Evolutionary conservation across 2,329 filamentous ascomycete species (phyloP).

Genomic region (Exophiala spinifera): DNA sequence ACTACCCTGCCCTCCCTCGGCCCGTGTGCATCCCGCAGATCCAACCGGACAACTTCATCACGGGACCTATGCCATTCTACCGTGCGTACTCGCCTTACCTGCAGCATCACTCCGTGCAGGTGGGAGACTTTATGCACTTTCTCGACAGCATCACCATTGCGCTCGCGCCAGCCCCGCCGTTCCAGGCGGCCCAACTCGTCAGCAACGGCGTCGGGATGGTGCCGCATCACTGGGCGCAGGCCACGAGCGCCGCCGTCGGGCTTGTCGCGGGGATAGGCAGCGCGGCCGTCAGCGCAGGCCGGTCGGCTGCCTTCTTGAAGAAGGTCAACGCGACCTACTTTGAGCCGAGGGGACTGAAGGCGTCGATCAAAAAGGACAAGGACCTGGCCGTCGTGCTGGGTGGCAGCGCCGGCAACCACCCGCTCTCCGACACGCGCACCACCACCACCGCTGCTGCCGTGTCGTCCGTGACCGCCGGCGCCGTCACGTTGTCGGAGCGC

Average conservation of each 20-base stretch:
- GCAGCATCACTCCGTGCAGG: slow-evolving; percentile 6
- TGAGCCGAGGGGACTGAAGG: slow-evolving; percentile 5
- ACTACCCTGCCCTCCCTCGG: slow-evolving; percentile 3
- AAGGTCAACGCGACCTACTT: slow-evolving; percentile 8
- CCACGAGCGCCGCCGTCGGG: slow-evolving; percentile 3
- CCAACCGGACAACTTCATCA: slow-evolving; percentile 2
- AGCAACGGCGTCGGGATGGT: slow-evolving; percentile 16
- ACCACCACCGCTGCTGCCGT: too few species aligned
- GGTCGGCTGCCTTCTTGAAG: slow-evolving; percentile 4
- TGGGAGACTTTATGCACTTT: slow-evolving; percentile 17
- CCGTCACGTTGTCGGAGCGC: neutral
- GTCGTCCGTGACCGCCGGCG: too few species aligned
- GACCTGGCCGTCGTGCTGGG: neutral
- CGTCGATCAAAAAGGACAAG: neutral
- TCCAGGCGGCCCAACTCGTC: slow-evolving; percentile 9
- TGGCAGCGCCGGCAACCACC: neutral
- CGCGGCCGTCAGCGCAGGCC: neutral
- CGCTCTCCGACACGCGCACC: too few species aligned
- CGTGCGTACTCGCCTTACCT: slow-evolving; percentile 18
- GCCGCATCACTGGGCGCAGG: slow-evolving; percentile 14
- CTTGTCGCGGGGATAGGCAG: slow-evolving; percentile 5
- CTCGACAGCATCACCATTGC: slow-evolving; percentile 20
- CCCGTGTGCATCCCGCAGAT: slow-evolving; percentile 19
- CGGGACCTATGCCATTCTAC: slow-evolving; percentile 10
- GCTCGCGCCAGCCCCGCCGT: slow-evolving; percentile 11